Percentiles rank a stretch among this genome's conserved stretches.
These are phyloP conservation scores for Ophiocordyceps camponoti-saundersi DNA, from an alignment of 2,329 filamentous ascomycete genomes.

Conservation along the genomic window DNA sequence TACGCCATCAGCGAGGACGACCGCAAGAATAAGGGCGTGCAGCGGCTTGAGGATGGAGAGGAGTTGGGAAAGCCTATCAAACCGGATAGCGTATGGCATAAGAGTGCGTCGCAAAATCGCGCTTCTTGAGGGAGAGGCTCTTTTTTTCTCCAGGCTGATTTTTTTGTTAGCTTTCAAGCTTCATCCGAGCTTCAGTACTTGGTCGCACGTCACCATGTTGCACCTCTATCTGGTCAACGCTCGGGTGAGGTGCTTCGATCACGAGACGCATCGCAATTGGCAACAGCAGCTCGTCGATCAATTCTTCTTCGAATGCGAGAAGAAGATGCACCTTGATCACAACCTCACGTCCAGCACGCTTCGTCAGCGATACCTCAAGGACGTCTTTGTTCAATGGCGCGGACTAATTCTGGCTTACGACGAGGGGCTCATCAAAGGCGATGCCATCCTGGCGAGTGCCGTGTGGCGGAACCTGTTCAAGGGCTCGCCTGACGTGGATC, in stretches of 20 bases:
- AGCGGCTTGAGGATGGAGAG: conserved; percentile 60
- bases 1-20: conserved; percentile 58
- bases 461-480: conserved; percentile 92
- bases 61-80: conserved; percentile 45
- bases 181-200: conserved; percentile 78
- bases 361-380: conserved; percentile 57
- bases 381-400: conserved; percentile 86
- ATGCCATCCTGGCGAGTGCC: conserved; percentile 62
- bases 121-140: background rate
- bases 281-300: conserved; percentile 87
- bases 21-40: conserved; percentile 48
- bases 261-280: conserved; percentile 54
- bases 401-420: conserved; percentile 73
- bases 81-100: conserved; percentile 45
- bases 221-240: conserved; percentile 88
- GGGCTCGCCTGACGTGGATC: conserved; percentile 37
- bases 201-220: conserved; percentile 90
- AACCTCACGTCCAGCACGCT: conserved; percentile 42
- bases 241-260: conserved; percentile 63
- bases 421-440: conserved; percentile 60
- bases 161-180: conserved; percentile 49
- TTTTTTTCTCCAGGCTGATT: too few species aligned
- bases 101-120: conserved; percentile 30
- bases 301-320: conserved; percentile 82
- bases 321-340: conserved; percentile 68